Evolutionary conservation across 805 yeast genomes (phyloP).

Genomic region (Saturnispora mendoncae): DNA sequence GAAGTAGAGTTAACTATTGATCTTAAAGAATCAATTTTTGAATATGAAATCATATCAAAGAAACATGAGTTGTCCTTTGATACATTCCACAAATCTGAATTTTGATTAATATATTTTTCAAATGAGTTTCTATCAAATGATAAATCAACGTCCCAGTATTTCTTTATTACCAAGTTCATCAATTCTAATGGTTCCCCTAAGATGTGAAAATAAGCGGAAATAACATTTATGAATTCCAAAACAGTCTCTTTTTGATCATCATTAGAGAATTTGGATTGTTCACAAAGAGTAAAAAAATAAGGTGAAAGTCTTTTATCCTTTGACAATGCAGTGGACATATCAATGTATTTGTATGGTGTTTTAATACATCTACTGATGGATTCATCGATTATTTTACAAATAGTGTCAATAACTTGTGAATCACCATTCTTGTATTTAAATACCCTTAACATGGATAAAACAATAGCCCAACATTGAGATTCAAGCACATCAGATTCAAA

Average conservation of each 20-base stretch:
- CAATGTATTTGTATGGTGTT: conserved; percentile 81
- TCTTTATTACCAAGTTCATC: conserved; percentile 15
- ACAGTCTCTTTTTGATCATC: conserved; percentile 21
- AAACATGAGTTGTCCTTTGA: conserved; percentile 20
- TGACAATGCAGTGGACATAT: conserved; percentile 29
- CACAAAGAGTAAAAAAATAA: conserved; percentile 47
- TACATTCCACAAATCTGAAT: background rate
- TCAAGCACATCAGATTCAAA: conserved; percentile 39
- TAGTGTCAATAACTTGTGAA: conserved; percentile 20
- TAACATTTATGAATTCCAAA: conserved; percentile 41
- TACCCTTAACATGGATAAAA: conserved; percentile 35
- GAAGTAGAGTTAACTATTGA: conserved; percentile 15
- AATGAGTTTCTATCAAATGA: conserved; percentile 8
- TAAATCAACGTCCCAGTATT: conserved; percentile 14
- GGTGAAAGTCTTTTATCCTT: conserved; percentile 36
- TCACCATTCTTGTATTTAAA: conserved; percentile 11
- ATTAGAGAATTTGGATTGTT: conserved; percentile 57
- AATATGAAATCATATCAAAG: conserved; percentile 29
- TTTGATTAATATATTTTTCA: conserved; percentile 10
- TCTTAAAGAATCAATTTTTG: conserved; percentile 25
- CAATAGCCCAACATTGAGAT: conserved; percentile 48
- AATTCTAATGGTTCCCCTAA: conserved; percentile 48
- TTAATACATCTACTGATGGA: conserved; percentile 59
- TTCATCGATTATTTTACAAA: conserved; percentile 70
- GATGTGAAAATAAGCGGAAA: conserved; percentile 38